phyloP scores from a whole-genome alignment of 352 stramenopile species.

The Saprolegnia parasitica region DNA sequence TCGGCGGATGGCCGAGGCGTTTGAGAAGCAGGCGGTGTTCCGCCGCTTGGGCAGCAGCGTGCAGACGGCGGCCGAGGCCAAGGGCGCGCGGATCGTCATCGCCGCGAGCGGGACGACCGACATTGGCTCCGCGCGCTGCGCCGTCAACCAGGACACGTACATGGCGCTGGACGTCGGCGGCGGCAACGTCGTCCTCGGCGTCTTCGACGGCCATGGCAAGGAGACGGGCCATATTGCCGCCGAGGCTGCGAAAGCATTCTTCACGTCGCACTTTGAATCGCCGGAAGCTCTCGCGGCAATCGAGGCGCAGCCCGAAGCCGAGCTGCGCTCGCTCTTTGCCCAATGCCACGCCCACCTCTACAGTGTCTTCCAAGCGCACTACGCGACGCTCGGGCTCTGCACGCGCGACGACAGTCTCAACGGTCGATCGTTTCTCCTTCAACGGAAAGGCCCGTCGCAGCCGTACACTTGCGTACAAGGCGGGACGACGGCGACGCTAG shows the following conservation, averaged over 20 bases:
- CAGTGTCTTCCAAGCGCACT: slow-evolving; percentile 1
- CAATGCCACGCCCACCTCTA: slow-evolving; percentile 19
- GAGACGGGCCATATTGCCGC: slow-evolving; percentile 70
- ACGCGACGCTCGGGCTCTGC: neutral
- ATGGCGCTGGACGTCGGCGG: neutral
- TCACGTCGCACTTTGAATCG: neutral
- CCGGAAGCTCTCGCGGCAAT: neutral
- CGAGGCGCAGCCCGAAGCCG: neutral
- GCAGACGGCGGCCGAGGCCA: neutral
- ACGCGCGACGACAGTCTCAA: slow-evolving; percentile 2
- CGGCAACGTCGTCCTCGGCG: slow-evolving; percentile 13
- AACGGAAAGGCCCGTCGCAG: neutral
- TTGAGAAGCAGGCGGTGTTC: neutral
- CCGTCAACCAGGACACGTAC: slow-evolving; percentile 25
- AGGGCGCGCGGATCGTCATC: neutral
- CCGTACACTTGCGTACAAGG: slow-evolving; percentile 15
- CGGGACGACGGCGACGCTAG: slow-evolving; percentile 23
- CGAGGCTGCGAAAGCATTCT: slow-evolving; percentile 48
- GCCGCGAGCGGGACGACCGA: slow-evolving; percentile 12
- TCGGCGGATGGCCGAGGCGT: slow-evolving; percentile 1
- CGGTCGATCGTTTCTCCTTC: neutral
- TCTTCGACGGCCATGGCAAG: slow-evolving; percentile 81
- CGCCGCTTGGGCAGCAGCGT: neutral
- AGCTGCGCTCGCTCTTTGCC: slow-evolving; percentile 5
- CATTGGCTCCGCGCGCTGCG: slow-evolving; percentile 4